Base-by-base conservation (phyloP, 768 basidiomycete genomes). In the Mycena galericulata region DNA sequence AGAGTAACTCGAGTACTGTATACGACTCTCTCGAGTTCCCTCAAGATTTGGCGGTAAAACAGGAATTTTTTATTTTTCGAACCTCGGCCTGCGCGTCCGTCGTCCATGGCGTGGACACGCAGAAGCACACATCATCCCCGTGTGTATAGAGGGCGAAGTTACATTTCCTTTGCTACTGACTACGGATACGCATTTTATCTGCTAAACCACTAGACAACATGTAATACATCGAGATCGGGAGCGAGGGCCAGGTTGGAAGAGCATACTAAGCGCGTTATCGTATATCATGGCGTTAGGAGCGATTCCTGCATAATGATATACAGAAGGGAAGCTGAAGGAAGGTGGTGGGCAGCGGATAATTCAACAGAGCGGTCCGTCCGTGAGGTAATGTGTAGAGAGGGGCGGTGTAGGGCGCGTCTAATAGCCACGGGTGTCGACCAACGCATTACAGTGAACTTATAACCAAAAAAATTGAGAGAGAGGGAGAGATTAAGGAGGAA, bases 361-460 rank as follows among this genome's bases (percentile, higher is more conserved):
- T 51, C 38, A 65, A 69, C 58, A 54, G 56, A 24, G 14, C 6
- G 34, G 34, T 36, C 34, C 34, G 68, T 69, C 62, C 68, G 6
- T 54, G 55, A 49, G n/a, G 17, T 12, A 36, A 36, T 6, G 34
- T 7, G 36, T 38, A 53, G 17, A 54, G 47, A 36, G 49, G 24
- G 65, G 64, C n/a, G 50, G 49, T 30, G 34, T 47, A 55, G 59
- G 46, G 30, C 45, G 65, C 53, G 59, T 53, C 66, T 67, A 60
- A 60, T 59, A 60, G 58, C 65, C 50, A 67, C 50, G 38, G 64
- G 18, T 59, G 53, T 57, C 38, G 64, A 40, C 56, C 53, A 47
- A 62, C 43, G 68, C 62, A 69, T 69, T 69, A 69, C 68, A 65
- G 50, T 64, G 58, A 55, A 45, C 58, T 68, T 60, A 67, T 62